A percentile compares a stretch with the other conserved stretches of the same genome.
These are phyloP conservation scores for Eimeria falciformis DNA, from an alignment of 169 alveolate genomes.

Conservation along the genomic window DNA sequence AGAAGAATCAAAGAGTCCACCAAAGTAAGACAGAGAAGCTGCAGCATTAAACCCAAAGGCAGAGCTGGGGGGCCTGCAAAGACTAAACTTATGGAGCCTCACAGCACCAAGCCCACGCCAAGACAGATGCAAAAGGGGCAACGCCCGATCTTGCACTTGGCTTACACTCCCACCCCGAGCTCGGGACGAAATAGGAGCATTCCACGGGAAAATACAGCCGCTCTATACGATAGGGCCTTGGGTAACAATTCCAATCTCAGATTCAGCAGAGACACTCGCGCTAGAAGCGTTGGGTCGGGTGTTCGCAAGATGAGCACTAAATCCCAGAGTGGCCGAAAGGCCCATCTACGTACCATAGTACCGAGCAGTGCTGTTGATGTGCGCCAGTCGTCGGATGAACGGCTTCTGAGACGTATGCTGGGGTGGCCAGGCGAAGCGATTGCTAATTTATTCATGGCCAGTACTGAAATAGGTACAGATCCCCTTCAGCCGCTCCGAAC, in stretches of 20 bases:
- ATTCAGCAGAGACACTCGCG: neutral
- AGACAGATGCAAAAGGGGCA: neutral
- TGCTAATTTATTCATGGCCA: neutral
- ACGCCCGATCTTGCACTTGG: neutral
- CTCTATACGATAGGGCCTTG: neutral
- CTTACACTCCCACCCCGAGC: neutral
- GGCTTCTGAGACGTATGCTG: conserved; percentile 4
- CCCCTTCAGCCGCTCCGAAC: neutral
- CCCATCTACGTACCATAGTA: neutral
- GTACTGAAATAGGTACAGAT: neutral
- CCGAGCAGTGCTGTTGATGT: neutral
- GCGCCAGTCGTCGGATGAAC: neutral
- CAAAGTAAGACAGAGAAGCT: neutral
- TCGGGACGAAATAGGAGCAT: neutral
- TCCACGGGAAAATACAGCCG: neutral
- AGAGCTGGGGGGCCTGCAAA: neutral
- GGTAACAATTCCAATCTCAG: neutral
- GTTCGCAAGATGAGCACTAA: neutral
- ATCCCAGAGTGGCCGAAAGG: neutral
- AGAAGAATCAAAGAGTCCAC: neutral
- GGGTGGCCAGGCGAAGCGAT: conserved; percentile 35
- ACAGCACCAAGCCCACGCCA: neutral
- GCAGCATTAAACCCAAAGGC: neutral
- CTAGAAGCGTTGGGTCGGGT: neutral
- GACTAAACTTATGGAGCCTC: neutral